Conservation (phyloP, 1,139 yeast species). For the Pichia sp. region DNA sequence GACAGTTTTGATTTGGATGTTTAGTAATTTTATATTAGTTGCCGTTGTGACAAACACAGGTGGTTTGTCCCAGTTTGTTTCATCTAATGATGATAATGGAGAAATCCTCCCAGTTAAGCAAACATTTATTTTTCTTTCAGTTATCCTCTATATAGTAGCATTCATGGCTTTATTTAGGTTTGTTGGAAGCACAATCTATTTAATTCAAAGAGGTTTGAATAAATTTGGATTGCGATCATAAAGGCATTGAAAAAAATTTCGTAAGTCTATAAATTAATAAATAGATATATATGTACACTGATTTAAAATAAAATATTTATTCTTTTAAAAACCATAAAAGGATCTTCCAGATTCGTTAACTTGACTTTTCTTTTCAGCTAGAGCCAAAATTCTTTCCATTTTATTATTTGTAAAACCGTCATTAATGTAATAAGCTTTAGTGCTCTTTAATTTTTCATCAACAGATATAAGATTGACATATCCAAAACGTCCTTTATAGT, state of each 20-base stretch:
- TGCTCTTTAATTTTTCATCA: constrained; percentile 34
- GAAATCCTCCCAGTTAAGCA: constrained; percentile 13
- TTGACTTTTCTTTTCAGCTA: constrained; percentile 60
- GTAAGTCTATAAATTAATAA: too few species aligned
- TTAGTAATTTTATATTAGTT: constrained; percentile 57
- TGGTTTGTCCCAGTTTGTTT: constrained; percentile 37
- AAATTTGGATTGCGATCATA: constrained; percentile 10
- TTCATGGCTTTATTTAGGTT: constrained; percentile 72
- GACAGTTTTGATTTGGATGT: constrained; percentile 76
- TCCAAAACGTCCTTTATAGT: constrained; percentile 36
- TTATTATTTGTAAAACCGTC: constrained; percentile 76
- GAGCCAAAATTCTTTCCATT: constrained; percentile 83
- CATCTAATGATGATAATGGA: constrained; percentile 16
- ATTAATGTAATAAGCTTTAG: constrained; percentile 47
- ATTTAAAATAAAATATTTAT: neutral
- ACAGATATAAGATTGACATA: constrained; percentile 55
- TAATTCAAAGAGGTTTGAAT: constrained; percentile 24
- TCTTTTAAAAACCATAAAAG: constrained; percentile 21
- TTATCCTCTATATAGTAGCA: constrained; percentile 74
- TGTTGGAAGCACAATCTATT: constrained; percentile 49
- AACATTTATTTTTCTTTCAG: constrained; percentile 52
- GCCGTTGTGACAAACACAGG: constrained; percentile 71
- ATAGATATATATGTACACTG: neutral
- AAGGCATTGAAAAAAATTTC: neutral
- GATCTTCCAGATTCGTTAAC: constrained; percentile 57